A percentile compares a stretch with the other conserved stretches of the same genome.
phyloP scores from a whole-genome alignment of 257 asterid species.

The Leonotis leonurus region DNA sequence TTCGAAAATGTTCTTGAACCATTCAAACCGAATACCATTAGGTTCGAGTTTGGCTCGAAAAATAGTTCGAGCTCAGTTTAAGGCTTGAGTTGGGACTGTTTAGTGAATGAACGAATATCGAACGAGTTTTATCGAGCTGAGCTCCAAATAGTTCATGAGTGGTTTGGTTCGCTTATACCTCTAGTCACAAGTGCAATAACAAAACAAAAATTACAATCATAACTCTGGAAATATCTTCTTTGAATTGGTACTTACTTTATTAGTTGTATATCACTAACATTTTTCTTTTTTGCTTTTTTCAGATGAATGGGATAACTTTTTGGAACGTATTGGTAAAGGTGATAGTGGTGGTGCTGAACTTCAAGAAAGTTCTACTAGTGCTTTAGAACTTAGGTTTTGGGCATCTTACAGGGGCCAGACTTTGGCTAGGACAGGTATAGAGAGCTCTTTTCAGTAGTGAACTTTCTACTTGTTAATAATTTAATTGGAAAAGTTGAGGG shows the following conservation, averaged over 20 bases:
- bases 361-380: constrained; percentile 61
- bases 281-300: background rate
- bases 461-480: constrained; percentile 5
- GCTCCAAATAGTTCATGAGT: too few species aligned
- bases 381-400: constrained; percentile 97
- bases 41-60: too few species aligned
- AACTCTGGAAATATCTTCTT: background rate
- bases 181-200: too few species aligned
- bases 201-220: background rate
- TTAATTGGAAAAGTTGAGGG: background rate
- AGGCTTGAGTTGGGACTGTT: too few species aligned
- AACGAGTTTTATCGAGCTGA: too few species aligned
- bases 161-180: too few species aligned
- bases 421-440: constrained; percentile 85
- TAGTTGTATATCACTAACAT: background rate
- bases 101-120: too few species aligned
- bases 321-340: constrained; percentile 80
- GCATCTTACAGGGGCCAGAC: constrained; percentile 99
- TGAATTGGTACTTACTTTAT: background rate
- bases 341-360: constrained; percentile 72
- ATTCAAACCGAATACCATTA: too few species aligned
- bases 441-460: background rate
- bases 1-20: too few species aligned
- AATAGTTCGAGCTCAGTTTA: too few species aligned
- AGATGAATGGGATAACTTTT: constrained; percentile 97